phyloP scores from a whole-genome alignment of 2,329 filamentous ascomycete genomes.

The Exophiala viscosa region DNA sequence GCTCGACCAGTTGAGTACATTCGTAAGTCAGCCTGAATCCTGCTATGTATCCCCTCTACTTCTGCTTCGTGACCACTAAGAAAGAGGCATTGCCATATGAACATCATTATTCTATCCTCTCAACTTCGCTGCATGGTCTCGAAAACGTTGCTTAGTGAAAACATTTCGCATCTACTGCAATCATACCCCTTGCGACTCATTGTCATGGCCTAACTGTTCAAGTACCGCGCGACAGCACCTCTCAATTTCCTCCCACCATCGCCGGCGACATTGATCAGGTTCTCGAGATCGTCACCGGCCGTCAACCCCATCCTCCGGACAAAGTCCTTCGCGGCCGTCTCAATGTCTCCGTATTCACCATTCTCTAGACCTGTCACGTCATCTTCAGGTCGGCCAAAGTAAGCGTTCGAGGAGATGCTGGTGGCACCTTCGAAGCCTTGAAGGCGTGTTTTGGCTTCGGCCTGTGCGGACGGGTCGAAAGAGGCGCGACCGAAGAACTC shows the following conservation, averaged over 20 bases:
- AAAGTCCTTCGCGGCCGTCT: constrained; percentile 93
- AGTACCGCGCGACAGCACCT: constrained; percentile 52
- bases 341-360: constrained; percentile 75
- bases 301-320: constrained; percentile 93
- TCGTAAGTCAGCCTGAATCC: no score
- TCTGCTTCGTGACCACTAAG: no score
- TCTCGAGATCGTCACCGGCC: constrained; percentile 92
- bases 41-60: no score
- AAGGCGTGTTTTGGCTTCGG: constrained; percentile 81
- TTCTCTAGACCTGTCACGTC: constrained; percentile 64
- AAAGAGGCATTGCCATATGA: no score
- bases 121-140: no score
- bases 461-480: constrained; percentile 74
- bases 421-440: constrained; percentile 90
- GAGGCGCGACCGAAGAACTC: constrained; percentile 93
- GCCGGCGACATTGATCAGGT: constrained; percentile 75
- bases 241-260: constrained; percentile 83
- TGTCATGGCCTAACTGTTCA: constrained; percentile 40
- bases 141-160: no score
- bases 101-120: no score
- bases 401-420: constrained; percentile 91
- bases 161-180: no score
- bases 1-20: no score
- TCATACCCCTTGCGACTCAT: no score
- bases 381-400: constrained; percentile 91